Percentiles rank a stretch among this genome's conserved stretches.
phyloP scores from a whole-genome alignment of 306 rosid genomes.

The Ammopiptanthus mongolicus region DNA sequence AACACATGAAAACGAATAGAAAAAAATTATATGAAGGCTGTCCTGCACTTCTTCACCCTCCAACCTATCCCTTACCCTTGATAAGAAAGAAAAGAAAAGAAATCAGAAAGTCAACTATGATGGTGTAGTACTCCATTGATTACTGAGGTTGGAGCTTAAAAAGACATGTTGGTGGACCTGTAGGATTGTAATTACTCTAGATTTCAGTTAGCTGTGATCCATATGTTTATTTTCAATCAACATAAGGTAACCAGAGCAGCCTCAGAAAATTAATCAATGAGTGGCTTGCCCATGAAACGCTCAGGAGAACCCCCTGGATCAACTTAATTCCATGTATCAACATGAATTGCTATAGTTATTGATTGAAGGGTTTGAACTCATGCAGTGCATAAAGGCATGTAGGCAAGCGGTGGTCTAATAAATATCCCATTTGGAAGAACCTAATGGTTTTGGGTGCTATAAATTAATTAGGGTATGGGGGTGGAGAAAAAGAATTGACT shows the following conservation, averaged over 20 bases:
- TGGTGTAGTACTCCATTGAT: neutral
- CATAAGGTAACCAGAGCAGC: neutral
- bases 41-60: neutral
- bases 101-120: too few relatives aligned
- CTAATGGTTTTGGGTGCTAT: neutral
- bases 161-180: neutral
- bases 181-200: neutral
- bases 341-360: neutral
- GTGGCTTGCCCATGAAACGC: too few relatives aligned
- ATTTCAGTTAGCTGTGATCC: neutral
- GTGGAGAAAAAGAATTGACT: neutral
- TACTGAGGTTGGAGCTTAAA: too few relatives aligned
- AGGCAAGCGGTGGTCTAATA: neutral
- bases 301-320: neutral
- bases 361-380: neutral
- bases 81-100: too few relatives aligned
- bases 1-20: neutral
- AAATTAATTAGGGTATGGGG: neutral
- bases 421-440: neutral
- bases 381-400: neutral
- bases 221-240: too few relatives aligned
- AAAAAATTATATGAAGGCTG: neutral
- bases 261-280: too few relatives aligned
- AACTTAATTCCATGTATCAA: neutral
- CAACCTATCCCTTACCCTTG: neutral